Evolutionary conservation across 2,329 filamentous ascomycete genomes (phyloP), one percentile per base, ranked within the genome.

Genomic region (Xylaria polymorpha): DNA sequence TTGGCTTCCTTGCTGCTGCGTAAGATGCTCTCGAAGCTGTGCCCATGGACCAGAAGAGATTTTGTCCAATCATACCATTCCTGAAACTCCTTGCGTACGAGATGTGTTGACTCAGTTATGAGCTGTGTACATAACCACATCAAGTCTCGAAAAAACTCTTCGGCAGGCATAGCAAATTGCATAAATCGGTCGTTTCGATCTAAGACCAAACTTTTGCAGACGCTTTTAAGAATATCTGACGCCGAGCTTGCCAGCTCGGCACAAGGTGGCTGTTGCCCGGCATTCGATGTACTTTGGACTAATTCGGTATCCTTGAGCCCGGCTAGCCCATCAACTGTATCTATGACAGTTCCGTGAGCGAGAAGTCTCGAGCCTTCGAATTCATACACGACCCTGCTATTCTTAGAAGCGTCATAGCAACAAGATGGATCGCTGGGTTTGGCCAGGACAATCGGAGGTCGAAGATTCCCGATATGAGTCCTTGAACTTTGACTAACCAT

Each of bases 391-490:
- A 37, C 20, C 12, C 4, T 12, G 20, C 37, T 57, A 6, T 22
- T 9, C 20, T 43, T 43, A 10, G 32, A 25, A 25, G 55, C 55
- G n/a, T 37, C n/a, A 57, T 57, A 57, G 20, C 2, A 29, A 18
- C 2, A n/a, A 4, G 12, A 57, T 8, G 43, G 4, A 48, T 37
- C 25, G 2, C 29, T 32, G 2, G 29, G 57, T 37, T 61, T 29
- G 9, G 22, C 22, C 14, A 61, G 1, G 22, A n/a, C 14, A 35
- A 14, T 39, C 18, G 43, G 32, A 37, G 57, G 43, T 22, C 57
- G 57, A 61, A 61, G 41, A 37, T 61, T 57, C 37, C 55, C 55
- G 55, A 50, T 48, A 61, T 61, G 57, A 3, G 41, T 46, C 43
- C 14, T 61, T 14, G 41, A 18, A 37, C 41, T 61, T 25, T 61